These are phyloP conservation scores for Curvularia sp. DNA, from an alignment of 2,329 filamentous ascomycete genomes.

Conservation along the genomic window DNA sequence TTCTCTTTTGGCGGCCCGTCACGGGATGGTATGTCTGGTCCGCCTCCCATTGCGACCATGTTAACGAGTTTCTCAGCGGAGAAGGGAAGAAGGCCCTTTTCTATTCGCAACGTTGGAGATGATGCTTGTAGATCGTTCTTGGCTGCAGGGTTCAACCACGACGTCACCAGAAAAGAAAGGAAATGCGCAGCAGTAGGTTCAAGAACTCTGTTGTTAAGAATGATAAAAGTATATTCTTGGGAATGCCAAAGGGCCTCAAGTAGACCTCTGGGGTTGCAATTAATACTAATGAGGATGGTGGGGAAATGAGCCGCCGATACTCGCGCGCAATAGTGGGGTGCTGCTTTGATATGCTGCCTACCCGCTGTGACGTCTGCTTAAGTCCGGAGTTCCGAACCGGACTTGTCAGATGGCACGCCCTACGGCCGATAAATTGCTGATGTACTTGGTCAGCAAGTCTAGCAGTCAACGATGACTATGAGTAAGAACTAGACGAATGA, in stretches of 20 bases:
- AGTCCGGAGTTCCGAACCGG: not conserved
- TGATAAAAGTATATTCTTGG: not conserved
- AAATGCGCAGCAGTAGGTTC: not conserved
- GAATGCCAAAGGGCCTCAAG: not conserved
- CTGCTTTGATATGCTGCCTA: not conserved
- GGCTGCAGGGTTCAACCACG: not conserved
- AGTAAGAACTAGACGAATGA: not conserved
- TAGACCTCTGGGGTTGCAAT: not conserved
- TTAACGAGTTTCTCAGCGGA: not conserved
- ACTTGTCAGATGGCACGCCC: not conserved
- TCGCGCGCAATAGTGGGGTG: constrained; percentile 8
- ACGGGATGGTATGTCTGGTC: constrained; percentile 36
- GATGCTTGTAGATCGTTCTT: not conserved
- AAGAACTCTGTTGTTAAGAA: not conserved
- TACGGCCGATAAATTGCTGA: not conserved
- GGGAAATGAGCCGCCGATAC: not conserved
- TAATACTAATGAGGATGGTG: not conserved
- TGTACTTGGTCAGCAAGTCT: no score
- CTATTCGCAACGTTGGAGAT: not conserved
- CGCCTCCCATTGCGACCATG: constrained; percentile 56
- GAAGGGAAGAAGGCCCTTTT: not conserved
- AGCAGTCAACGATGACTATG: not conserved
- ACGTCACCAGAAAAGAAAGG: not conserved
- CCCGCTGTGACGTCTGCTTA: constrained; percentile 5
- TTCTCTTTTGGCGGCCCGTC: constrained; percentile 37